A percentile compares a stretch with the other conserved stretches of the same genome.
Evolutionary conservation across 257 asterid genomes (phyloP).

Genomic region (Solanum virginianum): DNA sequence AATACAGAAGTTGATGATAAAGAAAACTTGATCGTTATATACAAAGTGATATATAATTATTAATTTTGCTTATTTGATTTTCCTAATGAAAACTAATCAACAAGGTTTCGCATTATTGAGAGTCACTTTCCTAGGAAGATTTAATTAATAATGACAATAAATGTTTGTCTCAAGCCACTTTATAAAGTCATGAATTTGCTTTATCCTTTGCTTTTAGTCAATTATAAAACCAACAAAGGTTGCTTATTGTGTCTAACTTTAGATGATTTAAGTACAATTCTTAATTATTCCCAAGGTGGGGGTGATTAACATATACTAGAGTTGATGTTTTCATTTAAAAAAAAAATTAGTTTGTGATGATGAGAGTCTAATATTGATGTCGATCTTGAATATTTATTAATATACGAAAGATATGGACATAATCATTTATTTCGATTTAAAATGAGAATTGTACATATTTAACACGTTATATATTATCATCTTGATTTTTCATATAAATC

Average conservation of each 20-base stretch:
- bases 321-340: background rate
- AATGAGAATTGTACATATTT: background rate
- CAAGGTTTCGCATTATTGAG: background rate
- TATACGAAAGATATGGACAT: background rate
- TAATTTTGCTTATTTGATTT: background rate
- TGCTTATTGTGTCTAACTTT: background rate
- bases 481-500: background rate
- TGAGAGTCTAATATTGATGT: background rate
- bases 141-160: background rate
- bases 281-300: background rate
- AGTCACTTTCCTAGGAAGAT: background rate
- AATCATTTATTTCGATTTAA: background rate
- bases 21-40: no score
- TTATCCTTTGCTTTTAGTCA: background rate
- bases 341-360: background rate
- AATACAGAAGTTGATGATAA: background rate
- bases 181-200: background rate
- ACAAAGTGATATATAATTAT: no score
- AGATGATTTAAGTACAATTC: background rate
- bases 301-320: background rate
- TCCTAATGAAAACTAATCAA: background rate
- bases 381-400: background rate
- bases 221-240: background rate
- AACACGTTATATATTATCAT: background rate
- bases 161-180: background rate